phyloP scores from a whole-genome alignment of 345 rosid species.

The Luvunga scandens region DNA sequence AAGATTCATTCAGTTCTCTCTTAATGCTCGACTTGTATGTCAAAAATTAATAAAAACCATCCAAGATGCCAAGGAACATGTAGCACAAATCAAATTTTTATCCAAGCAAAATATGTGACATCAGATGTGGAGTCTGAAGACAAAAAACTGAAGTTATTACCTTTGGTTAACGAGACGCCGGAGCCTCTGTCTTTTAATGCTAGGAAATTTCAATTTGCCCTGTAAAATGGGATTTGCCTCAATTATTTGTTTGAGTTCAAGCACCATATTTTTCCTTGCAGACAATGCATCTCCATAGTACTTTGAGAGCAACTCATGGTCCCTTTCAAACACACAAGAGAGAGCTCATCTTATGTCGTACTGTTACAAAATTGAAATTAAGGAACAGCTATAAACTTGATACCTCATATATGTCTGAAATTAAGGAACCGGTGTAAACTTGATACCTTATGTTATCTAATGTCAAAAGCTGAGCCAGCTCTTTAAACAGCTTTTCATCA shows the following conservation, averaged over 20 bases:
- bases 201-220: constrained; percentile 41
- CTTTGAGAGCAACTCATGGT: constrained; percentile 33
- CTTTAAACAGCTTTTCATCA: constrained; percentile 40
- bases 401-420: constrained; percentile 29
- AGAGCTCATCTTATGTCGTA: neutral
- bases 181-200: constrained; percentile 29
- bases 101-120: neutral
- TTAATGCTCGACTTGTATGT: neutral
- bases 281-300: constrained; percentile 42
- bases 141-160: constrained; percentile 19
- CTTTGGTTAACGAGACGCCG: constrained; percentile 46
- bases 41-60: constrained; percentile 1
- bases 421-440: neutral
- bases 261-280: constrained; percentile 33
- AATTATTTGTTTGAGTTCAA: constrained; percentile 36
- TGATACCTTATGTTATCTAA: constrained; percentile 38
- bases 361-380: neutral
- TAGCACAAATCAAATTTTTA: neutral
- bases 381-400: neutral
- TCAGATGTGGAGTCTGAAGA: neutral
- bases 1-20: constrained; percentile 12
- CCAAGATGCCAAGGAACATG: neutral
- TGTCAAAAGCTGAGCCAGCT: constrained; percentile 38
- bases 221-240: constrained; percentile 44
- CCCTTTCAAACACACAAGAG: constrained; percentile 32